Percentiles rank a stretch among this genome's conserved stretches.
Conservation (phyloP, 768 basidiomycete genomes). For the Leucocoprinus sp. region DNA sequence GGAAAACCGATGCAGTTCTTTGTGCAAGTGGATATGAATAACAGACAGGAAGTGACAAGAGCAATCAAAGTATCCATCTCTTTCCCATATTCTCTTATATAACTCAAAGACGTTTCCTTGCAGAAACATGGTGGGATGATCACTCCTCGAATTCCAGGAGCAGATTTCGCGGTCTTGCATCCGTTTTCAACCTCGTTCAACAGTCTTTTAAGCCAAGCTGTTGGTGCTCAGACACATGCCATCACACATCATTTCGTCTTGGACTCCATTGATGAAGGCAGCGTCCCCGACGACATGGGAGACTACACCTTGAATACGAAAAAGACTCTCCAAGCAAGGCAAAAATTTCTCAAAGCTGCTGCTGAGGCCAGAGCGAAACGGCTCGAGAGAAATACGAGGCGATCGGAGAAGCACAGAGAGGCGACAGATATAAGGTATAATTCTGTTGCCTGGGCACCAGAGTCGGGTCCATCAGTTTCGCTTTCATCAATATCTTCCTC, state of each 20-base stretch:
- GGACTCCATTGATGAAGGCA: slow-evolving; percentile 39
- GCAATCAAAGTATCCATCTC: slow-evolving; percentile 48
- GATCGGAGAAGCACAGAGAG: slow-evolving; percentile 1
- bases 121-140: slow-evolving; percentile 66
- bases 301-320: slow-evolving; percentile 32
- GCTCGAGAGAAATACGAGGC: slow-evolving; percentile 9
- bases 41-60: slow-evolving; percentile 4
- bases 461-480: background rate
- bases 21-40: slow-evolving; percentile 48
- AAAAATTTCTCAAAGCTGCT: slow-evolving; percentile 14
- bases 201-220: slow-evolving; percentile 30
- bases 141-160: slow-evolving; percentile 39
- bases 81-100: background rate
- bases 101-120: background rate
- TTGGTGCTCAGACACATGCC: slow-evolving; percentile 32
- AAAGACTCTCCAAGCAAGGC: slow-evolving; percentile 12
- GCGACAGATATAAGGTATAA: slow-evolving; percentile 5
- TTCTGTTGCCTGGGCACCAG: background rate
- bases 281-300: slow-evolving; percentile 36
- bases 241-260: slow-evolving; percentile 46
- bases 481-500: background rate
- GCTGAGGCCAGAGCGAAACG: slow-evolving; percentile 6
- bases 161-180: slow-evolving; percentile 56
- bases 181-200: slow-evolving; percentile 39
- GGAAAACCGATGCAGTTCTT: slow-evolving; percentile 48